Conservation (phyloP, 768 basidiomycete species). For the Austroboletus eburneus region DNA sequence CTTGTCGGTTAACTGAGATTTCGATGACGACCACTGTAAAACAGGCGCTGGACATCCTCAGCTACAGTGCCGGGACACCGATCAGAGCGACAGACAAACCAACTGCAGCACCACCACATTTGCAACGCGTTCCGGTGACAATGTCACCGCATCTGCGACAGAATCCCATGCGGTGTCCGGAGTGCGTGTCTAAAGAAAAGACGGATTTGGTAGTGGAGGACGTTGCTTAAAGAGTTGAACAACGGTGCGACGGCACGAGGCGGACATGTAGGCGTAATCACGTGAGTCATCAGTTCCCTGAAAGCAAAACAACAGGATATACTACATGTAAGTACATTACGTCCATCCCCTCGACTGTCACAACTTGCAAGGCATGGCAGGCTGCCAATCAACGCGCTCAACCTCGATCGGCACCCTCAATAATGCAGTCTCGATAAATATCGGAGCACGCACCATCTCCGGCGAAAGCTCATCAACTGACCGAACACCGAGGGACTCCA, state of each 20-base stretch:
- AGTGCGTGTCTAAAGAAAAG: neutral
- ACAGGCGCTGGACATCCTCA: conserved; percentile 51
- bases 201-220: neutral
- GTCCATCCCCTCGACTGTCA: conserved; percentile 11
- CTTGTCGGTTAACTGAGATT: conserved; percentile 50
- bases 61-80: conserved; percentile 3
- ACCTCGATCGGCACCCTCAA: conserved; percentile 35
- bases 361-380: conserved; percentile 25
- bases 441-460: conserved; percentile 54
- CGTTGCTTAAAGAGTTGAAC: conserved; percentile 6
- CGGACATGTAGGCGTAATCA: conserved; percentile 11
- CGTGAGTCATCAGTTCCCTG: conserved; percentile 7
- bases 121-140: conserved; percentile 64
- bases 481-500: conserved; percentile 72
- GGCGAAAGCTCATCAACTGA: conserved; percentile 63
- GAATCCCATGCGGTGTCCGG: conserved; percentile 58
- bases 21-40: conserved; percentile 53
- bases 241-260: conserved; percentile 7
- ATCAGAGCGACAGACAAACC: conserved; percentile 49
- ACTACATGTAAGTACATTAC: neutral
- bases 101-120: conserved; percentile 75
- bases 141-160: conserved; percentile 86
- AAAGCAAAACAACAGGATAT: neutral
- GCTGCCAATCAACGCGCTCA: conserved; percentile 67
- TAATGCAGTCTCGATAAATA: neutral